Evolutionary conservation across 805 yeast genomes (phyloP).

Genomic region (Zygosaccharomyces lentus): DNA sequence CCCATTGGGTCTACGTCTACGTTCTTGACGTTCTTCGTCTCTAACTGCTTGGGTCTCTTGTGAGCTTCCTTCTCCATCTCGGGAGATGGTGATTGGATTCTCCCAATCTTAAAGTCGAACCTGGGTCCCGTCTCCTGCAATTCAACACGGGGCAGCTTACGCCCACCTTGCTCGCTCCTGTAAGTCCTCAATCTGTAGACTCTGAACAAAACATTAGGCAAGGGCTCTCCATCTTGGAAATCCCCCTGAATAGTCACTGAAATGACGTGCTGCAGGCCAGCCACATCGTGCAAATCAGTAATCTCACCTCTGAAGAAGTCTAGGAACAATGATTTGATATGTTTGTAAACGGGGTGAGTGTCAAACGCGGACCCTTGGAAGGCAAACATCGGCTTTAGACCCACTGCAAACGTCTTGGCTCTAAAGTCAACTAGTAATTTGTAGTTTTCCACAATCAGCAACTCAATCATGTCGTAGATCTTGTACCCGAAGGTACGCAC

Average conservation of each 20-base stretch:
- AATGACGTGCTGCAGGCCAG: conserved; percentile 89
- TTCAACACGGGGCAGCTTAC: conserved; percentile 86
- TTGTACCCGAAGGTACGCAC: conserved; percentile 86
- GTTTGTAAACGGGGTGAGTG: conserved; percentile 77
- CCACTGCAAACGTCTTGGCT: conserved; percentile 74
- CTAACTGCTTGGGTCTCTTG: conserved; percentile 75
- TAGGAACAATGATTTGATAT: conserved; percentile 79
- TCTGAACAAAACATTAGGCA: conserved; percentile 84
- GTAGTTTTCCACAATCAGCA: conserved; percentile 62
- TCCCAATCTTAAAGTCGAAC: conserved; percentile 85
- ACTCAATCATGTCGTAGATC: conserved; percentile 90
- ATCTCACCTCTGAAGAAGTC: conserved; percentile 88
- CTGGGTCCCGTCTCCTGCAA: conserved; percentile 94
- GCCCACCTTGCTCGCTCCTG: conserved; percentile 63
- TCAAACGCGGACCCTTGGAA: conserved; percentile 93
- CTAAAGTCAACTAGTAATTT: conserved; percentile 78
- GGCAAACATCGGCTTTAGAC: conserved; percentile 89
- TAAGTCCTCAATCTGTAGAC: conserved; percentile 82
- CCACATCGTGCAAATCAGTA: conserved; percentile 81
- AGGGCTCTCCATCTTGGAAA: conserved; percentile 58
- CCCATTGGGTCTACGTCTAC: conserved; percentile 85
- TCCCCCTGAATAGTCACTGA: conserved; percentile 75
- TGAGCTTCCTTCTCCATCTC: conserved; percentile 89
- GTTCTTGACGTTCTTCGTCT: conserved; percentile 81
- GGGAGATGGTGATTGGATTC: conserved; percentile 75